These are phyloP conservation scores for Syncephalastrum contaminatum DNA, from an alignment of 371 early-diverging fungal species.

Conservation along the genomic window DNA sequence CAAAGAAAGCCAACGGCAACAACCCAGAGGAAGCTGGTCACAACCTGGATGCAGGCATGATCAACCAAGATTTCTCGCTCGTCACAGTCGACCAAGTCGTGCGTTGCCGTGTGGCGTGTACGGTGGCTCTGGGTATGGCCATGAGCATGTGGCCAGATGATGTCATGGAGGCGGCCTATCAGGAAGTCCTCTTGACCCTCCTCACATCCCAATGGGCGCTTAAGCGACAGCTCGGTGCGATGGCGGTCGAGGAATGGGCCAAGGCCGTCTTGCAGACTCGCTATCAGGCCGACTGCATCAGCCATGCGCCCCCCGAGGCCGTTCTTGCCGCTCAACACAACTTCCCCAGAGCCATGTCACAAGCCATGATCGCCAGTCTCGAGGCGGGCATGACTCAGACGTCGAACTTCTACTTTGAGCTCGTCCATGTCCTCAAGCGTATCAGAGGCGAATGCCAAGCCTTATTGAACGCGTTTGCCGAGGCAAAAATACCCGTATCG, in stretches of 20 bases:
- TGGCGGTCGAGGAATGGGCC: conserved; percentile 85
- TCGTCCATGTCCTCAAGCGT: conserved; percentile 66
- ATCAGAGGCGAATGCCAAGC: conserved; percentile 76
- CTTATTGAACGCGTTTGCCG: conserved; percentile 61
- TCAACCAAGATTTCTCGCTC: conserved; percentile 86
- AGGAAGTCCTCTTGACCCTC: conserved; percentile 49
- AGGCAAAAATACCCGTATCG: conserved; percentile 49
- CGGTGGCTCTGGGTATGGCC: conserved; percentile 78
- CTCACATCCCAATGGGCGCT: conserved; percentile 76
- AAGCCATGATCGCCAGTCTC: conserved; percentile 53
- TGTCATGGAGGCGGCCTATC: conserved; percentile 51
- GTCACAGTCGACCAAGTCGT: conserved; percentile 75
- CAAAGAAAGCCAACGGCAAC: conserved; percentile 5
- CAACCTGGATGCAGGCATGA: conserved; percentile 89
- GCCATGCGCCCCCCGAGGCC: conserved; percentile 46
- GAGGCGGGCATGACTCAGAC: conserved; percentile 39
- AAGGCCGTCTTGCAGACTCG: conserved; percentile 45
- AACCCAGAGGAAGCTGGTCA: conserved; percentile 36
- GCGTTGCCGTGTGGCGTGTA: conserved; percentile 78
- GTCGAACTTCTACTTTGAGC: conserved; percentile 62
- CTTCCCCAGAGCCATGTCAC: conserved; percentile 53
- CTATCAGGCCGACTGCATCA: conserved; percentile 40
- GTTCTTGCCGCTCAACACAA: conserved; percentile 38
- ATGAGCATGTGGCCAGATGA: conserved; percentile 68
- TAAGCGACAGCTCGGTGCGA: conserved; percentile 77